phyloP scores from a whole-genome alignment of 768 basidiomycete genomes.

The Pisolithus tinctorius region DNA sequence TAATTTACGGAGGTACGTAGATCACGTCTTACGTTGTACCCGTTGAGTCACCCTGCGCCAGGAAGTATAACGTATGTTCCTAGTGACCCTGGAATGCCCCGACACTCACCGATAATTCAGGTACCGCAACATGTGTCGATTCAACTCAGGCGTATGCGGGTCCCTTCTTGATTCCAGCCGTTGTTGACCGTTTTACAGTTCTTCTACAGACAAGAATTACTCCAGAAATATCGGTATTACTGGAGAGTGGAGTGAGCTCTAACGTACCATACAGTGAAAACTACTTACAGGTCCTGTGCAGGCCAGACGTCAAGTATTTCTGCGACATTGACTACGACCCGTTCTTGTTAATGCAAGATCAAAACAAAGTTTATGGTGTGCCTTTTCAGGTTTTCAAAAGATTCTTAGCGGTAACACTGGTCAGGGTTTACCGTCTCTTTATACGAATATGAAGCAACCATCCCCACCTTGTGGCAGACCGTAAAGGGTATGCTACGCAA shows the following conservation, averaged over 20 bases:
- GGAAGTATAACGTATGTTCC: slow-evolving; percentile 64
- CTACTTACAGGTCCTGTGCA: slow-evolving; percentile 20
- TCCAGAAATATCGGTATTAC: slow-evolving; percentile 77
- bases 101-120: slow-evolving; percentile 25
- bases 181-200: slow-evolving; percentile 38
- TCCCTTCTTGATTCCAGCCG: not conserved
- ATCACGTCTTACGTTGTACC: slow-evolving; percentile 1
- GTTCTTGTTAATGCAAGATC: slow-evolving; percentile 72
- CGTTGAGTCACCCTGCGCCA: slow-evolving; percentile 19
- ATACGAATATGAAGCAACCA: slow-evolving; percentile 73
- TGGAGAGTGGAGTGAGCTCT: slow-evolving; percentile 78
- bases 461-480: slow-evolving; percentile 70
- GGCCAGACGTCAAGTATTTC: slow-evolving; percentile 74
- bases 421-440: slow-evolving; percentile 75
- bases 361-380: slow-evolving; percentile 77
- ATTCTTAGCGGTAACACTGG: not conserved
- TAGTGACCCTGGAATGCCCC: not conserved
- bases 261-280: not conserved
- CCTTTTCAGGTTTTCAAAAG: slow-evolving; percentile 19
- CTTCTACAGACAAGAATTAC: slow-evolving; percentile 76
- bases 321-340: slow-evolving; percentile 78
- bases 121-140: slow-evolving; percentile 95
- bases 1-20: slow-evolving; percentile 57
- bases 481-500: slow-evolving; percentile 48
- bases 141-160: slow-evolving; percentile 73